Conservation (phyloP, 2,329 filamentous ascomycete species). For the Pleomassaria siparia region DNA sequence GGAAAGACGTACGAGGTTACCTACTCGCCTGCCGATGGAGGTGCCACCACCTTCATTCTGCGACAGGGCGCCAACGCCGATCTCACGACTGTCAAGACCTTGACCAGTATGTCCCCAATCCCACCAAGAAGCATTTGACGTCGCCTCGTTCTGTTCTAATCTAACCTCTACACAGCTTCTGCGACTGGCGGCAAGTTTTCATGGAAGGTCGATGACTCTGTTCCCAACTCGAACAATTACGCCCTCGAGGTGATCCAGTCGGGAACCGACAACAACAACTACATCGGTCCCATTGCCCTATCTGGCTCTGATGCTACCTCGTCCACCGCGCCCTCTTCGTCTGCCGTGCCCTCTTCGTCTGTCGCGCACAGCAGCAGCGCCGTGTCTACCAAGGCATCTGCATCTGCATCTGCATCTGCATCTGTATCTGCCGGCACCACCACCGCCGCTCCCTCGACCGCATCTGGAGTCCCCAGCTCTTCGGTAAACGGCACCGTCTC, state of each 20-base stretch:
- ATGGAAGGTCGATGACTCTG: conserved; percentile 52
- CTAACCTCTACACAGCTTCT: conserved; percentile 26
- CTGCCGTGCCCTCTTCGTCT: conserved; percentile 31
- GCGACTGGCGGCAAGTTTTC: conserved; percentile 51
- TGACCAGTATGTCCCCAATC: conserved; percentile 48
- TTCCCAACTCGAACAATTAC: conserved; percentile 54
- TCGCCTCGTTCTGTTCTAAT: conserved; percentile 1
- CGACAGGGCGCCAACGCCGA: conserved; percentile 54
- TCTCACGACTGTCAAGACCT: conserved; percentile 52
- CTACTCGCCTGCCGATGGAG: conserved; percentile 48
- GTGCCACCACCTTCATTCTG: conserved; percentile 58
- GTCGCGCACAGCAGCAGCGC: conserved; percentile 14
- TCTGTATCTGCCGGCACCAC: conserved; percentile 20
- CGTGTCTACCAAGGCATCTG: too few species aligned
- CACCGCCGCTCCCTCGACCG: conserved; percentile 11
- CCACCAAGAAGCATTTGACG: background rate
- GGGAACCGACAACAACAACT: conserved; percentile 55
- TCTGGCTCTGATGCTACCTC: conserved; percentile 20
- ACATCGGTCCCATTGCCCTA: conserved; percentile 53
- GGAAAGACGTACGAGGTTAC: conserved; percentile 53
- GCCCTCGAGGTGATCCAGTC: conserved; percentile 62
- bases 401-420: conserved; percentile 10
- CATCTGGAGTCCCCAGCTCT: conserved; percentile 13
- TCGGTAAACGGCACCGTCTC: conserved; percentile 37
- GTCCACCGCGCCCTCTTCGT: conserved; percentile 28